Evolutionary conservation across 345 rosid species (phyloP), one percentile per base, ranked within the genome.

Genomic region (Melastoma malabathricum): DNA sequence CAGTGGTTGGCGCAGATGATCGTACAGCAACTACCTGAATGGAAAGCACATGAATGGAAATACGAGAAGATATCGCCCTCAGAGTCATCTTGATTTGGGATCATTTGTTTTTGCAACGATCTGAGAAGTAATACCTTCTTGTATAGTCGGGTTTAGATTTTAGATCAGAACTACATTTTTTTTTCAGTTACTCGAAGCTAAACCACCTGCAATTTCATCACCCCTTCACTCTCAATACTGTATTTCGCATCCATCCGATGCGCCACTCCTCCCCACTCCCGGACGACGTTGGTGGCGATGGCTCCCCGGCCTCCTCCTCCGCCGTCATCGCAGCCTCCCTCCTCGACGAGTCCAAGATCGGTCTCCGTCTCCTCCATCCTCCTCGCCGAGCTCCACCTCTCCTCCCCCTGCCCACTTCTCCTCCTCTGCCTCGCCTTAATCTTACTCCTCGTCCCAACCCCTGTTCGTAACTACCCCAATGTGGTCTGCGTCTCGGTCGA

Each of bases 11-110:
- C 4, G 77, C 76, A 83, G 97, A 76, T 89, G 43, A 84, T 83
- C 27, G 70, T 89, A 55, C 97, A 89, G 55, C 95, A 86, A 54
- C 64, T 89, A 56, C 95, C 95, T 8, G 97, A 89, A 60, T 86
- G 97, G 97, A 89, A 89, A 67, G 86, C 73, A 18, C 97, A 89
- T 68, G 96, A 83, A 70, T 86, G 97, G 97, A 73, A 58, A 18
- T 72, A 63, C 19, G 71, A 81, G 46, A 74, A 56, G 63, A 34
- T 20, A 13, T 15, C 46, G 0, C 50, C 48, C 17, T 19, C 19
- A 1, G 46, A 57, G 18, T 46, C 51, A 13, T 31, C 18, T 27
- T 46, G 38, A 57, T 19, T 7, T 29, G 6, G 4, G 18, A 43
- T 55, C 17, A 31, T 22, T 44, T 44, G 25, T 22, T 43, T 10